These are phyloP conservation scores for Yarrowia sp. DNA, from an alignment of 805 yeast genomes.

Conservation along the genomic window DNA sequence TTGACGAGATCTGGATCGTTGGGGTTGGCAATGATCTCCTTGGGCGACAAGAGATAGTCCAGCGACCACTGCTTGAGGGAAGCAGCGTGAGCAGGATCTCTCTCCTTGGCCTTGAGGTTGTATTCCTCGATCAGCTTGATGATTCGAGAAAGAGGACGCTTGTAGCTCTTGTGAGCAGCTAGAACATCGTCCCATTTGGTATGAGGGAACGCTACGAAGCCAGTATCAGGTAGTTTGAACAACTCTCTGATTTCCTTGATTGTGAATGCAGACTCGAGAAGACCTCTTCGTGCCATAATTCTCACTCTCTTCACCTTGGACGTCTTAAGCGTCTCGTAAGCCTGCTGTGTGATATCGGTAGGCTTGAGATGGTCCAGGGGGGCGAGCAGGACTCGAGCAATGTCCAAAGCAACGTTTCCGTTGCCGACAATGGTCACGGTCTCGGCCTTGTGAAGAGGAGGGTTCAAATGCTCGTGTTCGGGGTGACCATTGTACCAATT, in stretches of 20 bases:
- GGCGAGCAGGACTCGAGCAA: constrained; percentile 78
- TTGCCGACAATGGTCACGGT: constrained; percentile 88
- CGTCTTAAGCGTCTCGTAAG: constrained; percentile 59
- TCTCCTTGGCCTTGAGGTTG: constrained; percentile 37
- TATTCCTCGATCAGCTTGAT: constrained; percentile 44
- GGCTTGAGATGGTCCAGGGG: constrained; percentile 62
- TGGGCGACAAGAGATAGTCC: constrained; percentile 73
- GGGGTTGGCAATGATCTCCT: constrained; percentile 53
- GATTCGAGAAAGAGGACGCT: constrained; percentile 36
- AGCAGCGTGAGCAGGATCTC: constrained; percentile 3
- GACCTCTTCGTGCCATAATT: constrained; percentile 86
- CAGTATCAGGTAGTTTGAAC: constrained; percentile 53
- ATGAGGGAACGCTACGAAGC: constrained; percentile 6
- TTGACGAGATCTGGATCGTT: constrained; percentile 52
- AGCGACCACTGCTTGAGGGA: constrained; percentile 63
- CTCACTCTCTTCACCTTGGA: constrained; percentile 69
- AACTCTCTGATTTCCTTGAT: constrained; percentile 91
- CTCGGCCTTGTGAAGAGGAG: constrained; percentile 66
- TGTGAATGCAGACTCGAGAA: constrained; percentile 82
- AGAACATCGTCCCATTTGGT: constrained; percentile 32
- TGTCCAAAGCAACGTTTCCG: constrained; percentile 95
- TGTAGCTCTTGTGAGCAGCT: constrained; percentile 35
- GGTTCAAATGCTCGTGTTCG: constrained; percentile 56
- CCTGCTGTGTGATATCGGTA: constrained; percentile 76
- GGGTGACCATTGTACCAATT: constrained; percentile 98